Conservation (phyloP, 1,284 basidiomycete species). For the Entoloma clypeatum region DNA sequence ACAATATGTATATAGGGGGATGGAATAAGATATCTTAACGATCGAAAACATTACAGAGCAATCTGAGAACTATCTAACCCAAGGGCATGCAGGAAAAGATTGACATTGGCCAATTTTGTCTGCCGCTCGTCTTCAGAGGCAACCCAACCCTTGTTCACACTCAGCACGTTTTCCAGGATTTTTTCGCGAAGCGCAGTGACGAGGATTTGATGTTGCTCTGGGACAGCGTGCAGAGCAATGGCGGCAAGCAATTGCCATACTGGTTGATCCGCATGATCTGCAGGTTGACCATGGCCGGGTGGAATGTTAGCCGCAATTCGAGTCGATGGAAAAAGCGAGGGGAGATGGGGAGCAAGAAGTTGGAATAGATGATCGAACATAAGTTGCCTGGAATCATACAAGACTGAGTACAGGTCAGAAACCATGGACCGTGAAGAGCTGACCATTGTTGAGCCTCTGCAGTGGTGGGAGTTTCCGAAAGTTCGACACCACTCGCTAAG, state of each 20-base stretch:
- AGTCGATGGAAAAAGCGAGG: slow-evolving; percentile 87
- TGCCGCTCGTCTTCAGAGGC: slow-evolving; percentile 64
- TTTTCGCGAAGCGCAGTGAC: slow-evolving; percentile 90
- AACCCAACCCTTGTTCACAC: slow-evolving; percentile 73
- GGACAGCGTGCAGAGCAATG: slow-evolving; percentile 80
- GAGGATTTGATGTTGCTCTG: slow-evolving; percentile 83
- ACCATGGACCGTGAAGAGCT: slow-evolving; percentile 18
- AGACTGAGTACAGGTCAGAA: slow-evolving; percentile 10
- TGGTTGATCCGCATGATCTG: slow-evolving; percentile 83
- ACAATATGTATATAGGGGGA: too few species aligned
- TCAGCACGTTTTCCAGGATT: slow-evolving; percentile 82
- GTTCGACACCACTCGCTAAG: slow-evolving; percentile 47
- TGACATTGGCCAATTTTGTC: slow-evolving; percentile 76
- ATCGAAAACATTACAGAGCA: slow-evolving; percentile 51
- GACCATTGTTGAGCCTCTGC: slow-evolving; percentile 88
- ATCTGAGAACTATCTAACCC: slow-evolving; percentile 84
- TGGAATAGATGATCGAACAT: slow-evolving; percentile 86
- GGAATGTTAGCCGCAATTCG: slow-evolving; percentile 53
- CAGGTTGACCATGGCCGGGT: slow-evolving; percentile 30
- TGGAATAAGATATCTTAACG: too few species aligned
- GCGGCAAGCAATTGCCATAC: slow-evolving; percentile 92
- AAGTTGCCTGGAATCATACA: slow-evolving; percentile 58
- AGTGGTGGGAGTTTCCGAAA: slow-evolving; percentile 53
- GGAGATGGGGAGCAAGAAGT: slow-evolving; percentile 70
- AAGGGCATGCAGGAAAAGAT: slow-evolving; percentile 81